phyloP scores from a whole-genome alignment of 495 filamentous ascomycete genomes.

The Talaromyces nanjingensis region DNA sequence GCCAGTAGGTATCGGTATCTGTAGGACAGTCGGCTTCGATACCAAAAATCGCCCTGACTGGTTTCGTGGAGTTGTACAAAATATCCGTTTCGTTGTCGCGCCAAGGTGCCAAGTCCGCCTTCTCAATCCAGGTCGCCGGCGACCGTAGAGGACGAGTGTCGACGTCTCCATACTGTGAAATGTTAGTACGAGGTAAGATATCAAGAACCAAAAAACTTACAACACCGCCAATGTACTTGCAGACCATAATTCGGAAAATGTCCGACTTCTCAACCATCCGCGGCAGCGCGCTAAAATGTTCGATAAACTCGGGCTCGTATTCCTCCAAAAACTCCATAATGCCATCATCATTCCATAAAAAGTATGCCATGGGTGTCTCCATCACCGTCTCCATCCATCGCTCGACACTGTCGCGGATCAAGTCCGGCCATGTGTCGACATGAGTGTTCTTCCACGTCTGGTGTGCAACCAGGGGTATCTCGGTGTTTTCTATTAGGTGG shows the following conservation, averaged over 20 bases:
- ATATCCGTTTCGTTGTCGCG: slow-evolving; percentile 6
- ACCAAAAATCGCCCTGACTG: slow-evolving; percentile 13
- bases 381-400: slow-evolving; percentile 11
- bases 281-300: slow-evolving; percentile 9
- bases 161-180: slow-evolving; percentile 12
- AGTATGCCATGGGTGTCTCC: slow-evolving; percentile 13
- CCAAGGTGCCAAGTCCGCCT: slow-evolving; percentile 11
- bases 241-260: slow-evolving; percentile 15
- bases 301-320: slow-evolving; percentile 9
- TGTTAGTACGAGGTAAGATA: neutral
- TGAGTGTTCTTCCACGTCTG: slow-evolving; percentile 17
- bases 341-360: slow-evolving; percentile 16
- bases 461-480: slow-evolving; percentile 16
- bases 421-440: slow-evolving; percentile 11
- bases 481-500: slow-evolving; percentile 8
- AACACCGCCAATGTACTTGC: slow-evolving; percentile 13
- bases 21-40: slow-evolving; percentile 14
- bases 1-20: slow-evolving; percentile 15
- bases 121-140: slow-evolving; percentile 13
- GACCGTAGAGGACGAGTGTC: slow-evolving; percentile 14
- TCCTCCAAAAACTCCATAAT: slow-evolving; percentile 9
- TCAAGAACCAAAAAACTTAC: neutral
- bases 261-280: slow-evolving; percentile 12
- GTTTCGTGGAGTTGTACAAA: slow-evolving; percentile 9
- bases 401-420: slow-evolving; percentile 13